Percentiles rank a stretch among this genome's conserved stretches.
These are phyloP conservation scores for Parasitella parasitica DNA, from an alignment of 371 early-diverging fungal species.

Conservation along the genomic window DNA sequence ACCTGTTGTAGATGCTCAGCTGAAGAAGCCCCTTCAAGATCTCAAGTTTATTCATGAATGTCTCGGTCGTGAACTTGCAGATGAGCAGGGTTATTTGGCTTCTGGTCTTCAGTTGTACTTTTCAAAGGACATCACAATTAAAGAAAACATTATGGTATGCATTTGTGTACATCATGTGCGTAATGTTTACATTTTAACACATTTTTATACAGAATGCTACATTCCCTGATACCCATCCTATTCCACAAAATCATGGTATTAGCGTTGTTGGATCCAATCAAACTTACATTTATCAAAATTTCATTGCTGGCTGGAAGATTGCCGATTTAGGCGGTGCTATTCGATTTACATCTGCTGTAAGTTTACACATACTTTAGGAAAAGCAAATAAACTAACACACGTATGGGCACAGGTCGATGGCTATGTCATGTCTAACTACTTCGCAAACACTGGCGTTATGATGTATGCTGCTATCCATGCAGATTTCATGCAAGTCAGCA, in stretches of 20 bases:
- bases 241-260: slow-evolving; percentile 43
- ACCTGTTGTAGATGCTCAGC: slow-evolving; percentile 19
- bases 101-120: slow-evolving; percentile 40
- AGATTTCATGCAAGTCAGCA: slow-evolving; percentile 39
- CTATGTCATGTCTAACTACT: slow-evolving; percentile 42
- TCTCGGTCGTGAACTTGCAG: slow-evolving; percentile 14
- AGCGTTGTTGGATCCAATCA: slow-evolving; percentile 38
- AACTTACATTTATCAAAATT: slow-evolving; percentile 47
- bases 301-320: slow-evolving; percentile 45
- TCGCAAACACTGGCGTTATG: slow-evolving; percentile 44
- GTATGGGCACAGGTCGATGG: slow-evolving; percentile 36
- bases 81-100: slow-evolving; percentile 41
- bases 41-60: slow-evolving; percentile 30
- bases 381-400: neutral
- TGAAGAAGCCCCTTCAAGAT: slow-evolving; percentile 19
- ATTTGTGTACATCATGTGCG: neutral
- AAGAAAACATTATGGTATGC: slow-evolving; percentile 40
- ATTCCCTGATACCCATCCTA: slow-evolving; percentile 31
- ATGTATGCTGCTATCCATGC: slow-evolving; percentile 43
- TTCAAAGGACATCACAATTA: slow-evolving; percentile 40
- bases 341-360: slow-evolving; percentile 45
- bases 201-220: slow-evolving; percentile 36
- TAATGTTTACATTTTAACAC: neutral
- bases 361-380: neutral
- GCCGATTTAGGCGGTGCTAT: slow-evolving; percentile 45